phyloP scores from a whole-genome alignment of 345 rosid species.

The Psidium guajava region DNA sequence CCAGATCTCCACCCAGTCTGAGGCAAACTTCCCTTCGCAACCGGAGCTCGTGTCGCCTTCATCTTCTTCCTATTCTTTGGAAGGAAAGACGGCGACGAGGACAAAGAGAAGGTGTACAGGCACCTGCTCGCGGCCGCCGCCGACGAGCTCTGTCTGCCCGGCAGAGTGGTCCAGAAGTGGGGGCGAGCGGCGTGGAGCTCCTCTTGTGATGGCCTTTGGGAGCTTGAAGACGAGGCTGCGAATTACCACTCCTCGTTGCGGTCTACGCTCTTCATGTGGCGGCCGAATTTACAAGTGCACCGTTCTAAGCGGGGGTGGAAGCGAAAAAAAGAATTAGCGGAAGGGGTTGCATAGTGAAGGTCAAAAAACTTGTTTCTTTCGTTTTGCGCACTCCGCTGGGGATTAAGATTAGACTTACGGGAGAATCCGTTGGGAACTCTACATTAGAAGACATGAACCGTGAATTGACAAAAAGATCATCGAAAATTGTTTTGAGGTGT shows the following conservation, averaged over 20 bases:
- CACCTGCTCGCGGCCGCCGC: slow-evolving; percentile 10
- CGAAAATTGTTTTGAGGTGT: neutral
- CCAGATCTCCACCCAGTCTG: slow-evolving; percentile 16
- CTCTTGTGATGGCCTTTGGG: slow-evolving; percentile 1
- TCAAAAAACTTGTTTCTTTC: neutral
- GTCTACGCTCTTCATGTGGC: slow-evolving; percentile 9
- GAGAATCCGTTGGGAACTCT: neutral
- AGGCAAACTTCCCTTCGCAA: neutral
- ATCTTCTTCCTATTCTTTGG: neutral
- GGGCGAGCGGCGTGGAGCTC: neutral
- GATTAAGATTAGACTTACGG: neutral
- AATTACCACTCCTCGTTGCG: slow-evolving; percentile 4
- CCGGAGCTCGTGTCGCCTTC: neutral
- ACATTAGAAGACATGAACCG: neutral
- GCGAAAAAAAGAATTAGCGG: neutral
- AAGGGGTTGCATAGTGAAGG: neutral
- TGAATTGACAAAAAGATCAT: neutral
- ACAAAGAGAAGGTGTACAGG: slow-evolving; percentile 5
- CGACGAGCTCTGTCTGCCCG: slow-evolving; percentile 13
- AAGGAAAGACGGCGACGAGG: slow-evolving; percentile 3
- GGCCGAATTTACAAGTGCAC: neutral
- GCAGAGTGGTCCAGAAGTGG: neutral
- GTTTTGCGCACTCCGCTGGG: neutral
- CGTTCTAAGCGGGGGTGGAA: neutral
- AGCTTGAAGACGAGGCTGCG: slow-evolving; percentile 10